Percentiles rank a stretch among this genome's conserved stretches.
These are phyloP conservation scores for Protoeuglena noctilucae DNA, from an alignment of 139 green algal genomes.

Conservation along the genomic window DNA sequence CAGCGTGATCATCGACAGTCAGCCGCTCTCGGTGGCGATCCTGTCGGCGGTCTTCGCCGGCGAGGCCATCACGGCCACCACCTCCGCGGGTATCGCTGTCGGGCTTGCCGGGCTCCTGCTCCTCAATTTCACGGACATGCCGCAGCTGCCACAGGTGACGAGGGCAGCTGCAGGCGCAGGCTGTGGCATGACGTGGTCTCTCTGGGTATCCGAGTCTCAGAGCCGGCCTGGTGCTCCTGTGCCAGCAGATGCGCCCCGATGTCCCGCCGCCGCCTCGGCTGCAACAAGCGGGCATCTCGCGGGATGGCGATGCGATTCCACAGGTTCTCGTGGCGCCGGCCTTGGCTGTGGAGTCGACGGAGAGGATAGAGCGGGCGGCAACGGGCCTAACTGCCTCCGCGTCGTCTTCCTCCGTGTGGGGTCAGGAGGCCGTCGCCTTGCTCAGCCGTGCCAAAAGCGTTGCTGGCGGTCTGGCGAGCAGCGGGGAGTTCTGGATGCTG, in stretches of 20 bases:
- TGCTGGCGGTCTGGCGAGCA: constrained; percentile 37
- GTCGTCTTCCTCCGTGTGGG: not conserved
- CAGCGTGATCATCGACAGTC: constrained; percentile 89
- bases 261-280: too few species aligned
- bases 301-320: too few species aligned
- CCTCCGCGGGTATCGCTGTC: too few species aligned
- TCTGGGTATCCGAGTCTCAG: not conserved
- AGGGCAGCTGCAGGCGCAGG: not conserved
- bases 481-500: constrained; percentile 91
- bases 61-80: constrained; percentile 42
- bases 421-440: not conserved
- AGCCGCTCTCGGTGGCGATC: constrained; percentile 85
- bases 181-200: not conserved
- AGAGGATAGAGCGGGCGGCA: not conserved
- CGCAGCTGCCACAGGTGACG: not conserved
- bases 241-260: too few species aligned
- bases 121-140: too few species aligned
- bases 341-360: too few species aligned
- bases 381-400: not conserved
- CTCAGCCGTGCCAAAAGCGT: not conserved
- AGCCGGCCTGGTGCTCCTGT: too few species aligned
- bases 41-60: constrained; percentile 82
- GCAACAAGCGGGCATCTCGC: too few species aligned
- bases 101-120: too few species aligned
- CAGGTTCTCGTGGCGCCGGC: too few species aligned